These are phyloP conservation scores for Botryotinia globosa DNA, from an alignment of 2,329 filamentous ascomycete genomes.

Conservation along the genomic window DNA sequence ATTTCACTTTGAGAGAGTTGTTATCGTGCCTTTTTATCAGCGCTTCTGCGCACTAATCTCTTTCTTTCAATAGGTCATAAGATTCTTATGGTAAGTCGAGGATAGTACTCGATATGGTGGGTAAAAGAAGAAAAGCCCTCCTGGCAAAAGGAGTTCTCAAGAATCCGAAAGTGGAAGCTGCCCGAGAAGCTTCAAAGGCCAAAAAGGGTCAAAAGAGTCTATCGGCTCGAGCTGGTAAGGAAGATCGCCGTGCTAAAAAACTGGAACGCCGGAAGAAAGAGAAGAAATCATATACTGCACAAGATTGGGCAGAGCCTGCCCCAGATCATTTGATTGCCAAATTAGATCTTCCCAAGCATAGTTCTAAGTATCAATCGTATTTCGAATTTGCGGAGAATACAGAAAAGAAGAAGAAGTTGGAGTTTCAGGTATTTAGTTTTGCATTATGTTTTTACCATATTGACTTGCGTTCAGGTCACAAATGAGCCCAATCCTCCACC, in stretches of 20 bases:
- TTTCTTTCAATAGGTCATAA: constrained; percentile 13
- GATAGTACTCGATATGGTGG: constrained; percentile 16
- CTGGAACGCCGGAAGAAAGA: constrained; percentile 33
- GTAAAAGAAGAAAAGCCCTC: constrained; percentile 14
- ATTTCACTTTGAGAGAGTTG: constrained; percentile 14
- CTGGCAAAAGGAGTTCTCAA: background rate
- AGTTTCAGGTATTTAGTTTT: constrained; percentile 51
- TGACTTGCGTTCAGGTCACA: constrained; percentile 47
- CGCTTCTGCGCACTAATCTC: constrained; percentile 26
- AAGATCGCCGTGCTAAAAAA: constrained; percentile 33
- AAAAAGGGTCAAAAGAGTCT: constrained; percentile 11
- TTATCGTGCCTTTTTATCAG: constrained; percentile 10
- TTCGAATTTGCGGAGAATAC: constrained; percentile 64
- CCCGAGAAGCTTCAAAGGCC: background rate
- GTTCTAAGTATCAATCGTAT: constrained; percentile 58
- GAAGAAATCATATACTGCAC: constrained; percentile 31
- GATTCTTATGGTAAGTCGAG: constrained; percentile 11
- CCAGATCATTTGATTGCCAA: constrained; percentile 37
- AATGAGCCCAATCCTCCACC: constrained; percentile 52
- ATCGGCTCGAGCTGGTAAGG: constrained; percentile 23
- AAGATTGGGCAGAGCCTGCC: constrained; percentile 34
- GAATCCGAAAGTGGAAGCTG: background rate
- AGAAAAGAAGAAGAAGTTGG: constrained; percentile 62
- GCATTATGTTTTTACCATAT: constrained; percentile 21
- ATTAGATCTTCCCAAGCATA: constrained; percentile 36